A percentile compares a stretch with the other conserved stretches of the same genome.
Evolutionary conservation across 1,139 yeast genomes (phyloP).

Genomic region (Pichia sp.): DNA sequence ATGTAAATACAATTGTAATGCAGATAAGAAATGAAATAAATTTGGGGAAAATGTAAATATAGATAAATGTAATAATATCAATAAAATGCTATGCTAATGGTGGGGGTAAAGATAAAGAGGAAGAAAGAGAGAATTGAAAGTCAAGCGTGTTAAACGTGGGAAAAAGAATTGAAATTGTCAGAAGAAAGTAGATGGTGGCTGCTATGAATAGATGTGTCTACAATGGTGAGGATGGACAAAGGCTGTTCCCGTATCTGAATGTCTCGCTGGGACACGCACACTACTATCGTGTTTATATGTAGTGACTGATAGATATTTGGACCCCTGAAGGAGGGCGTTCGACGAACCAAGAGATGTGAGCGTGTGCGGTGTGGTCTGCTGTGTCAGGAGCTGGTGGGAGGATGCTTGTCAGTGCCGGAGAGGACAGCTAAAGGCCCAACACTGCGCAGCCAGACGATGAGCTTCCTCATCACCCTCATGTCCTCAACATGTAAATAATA

Average conservation of each 20-base stretch:
- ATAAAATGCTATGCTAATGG: neutral
- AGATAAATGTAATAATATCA: neutral
- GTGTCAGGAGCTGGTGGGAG: neutral
- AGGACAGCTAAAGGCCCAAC: neutral
- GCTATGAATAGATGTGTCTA: neutral
- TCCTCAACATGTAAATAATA: neutral
- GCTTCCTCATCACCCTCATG: neutral
- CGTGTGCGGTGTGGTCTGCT: neutral
- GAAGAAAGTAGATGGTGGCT: no score
- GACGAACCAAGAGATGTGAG: neutral
- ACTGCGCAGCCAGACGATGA: neutral
- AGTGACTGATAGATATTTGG: neutral
- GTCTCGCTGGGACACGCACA: neutral
- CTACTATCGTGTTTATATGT: neutral
- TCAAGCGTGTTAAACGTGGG: no score
- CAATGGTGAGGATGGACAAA: neutral
- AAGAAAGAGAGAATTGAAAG: no score
- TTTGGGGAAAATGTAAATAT: neutral
- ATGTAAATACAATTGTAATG: neutral
- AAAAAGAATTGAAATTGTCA: no score
- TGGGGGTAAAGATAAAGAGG: neutral
- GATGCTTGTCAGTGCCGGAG: neutral
- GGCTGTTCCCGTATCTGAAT: neutral
- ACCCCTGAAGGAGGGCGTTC: slow-evolving; percentile 1
- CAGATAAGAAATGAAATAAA: neutral